Conservation (phyloP, 2,329 filamentous ascomycete genomes). For the Fusarium sp. region DNA sequence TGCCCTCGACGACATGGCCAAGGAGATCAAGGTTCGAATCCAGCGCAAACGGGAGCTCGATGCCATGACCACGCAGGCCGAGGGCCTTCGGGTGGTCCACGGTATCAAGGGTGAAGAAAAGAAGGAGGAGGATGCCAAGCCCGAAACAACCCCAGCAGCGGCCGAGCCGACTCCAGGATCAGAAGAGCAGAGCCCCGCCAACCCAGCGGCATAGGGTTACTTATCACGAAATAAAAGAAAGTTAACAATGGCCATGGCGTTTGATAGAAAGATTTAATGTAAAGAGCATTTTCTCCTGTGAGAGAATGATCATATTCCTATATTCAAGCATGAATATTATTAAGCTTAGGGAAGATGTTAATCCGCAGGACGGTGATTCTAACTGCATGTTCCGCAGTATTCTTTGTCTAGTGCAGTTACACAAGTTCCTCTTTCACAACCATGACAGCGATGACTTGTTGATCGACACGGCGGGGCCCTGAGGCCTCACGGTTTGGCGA, state of each 20-base stretch:
- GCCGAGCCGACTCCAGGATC: conserved; percentile 18
- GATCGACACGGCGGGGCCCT: conserved; percentile 18
- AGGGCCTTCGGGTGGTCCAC: conserved; percentile 59
- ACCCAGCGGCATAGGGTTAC: conserved; percentile 19
- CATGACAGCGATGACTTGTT: conserved; percentile 7
- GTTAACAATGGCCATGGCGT: conserved; percentile 33
- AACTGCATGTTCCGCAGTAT: not conserved
- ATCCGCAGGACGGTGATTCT: conserved; percentile 15
- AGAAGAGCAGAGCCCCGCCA: conserved; percentile 25
- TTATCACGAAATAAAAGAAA: conserved; percentile 28
- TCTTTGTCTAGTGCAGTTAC: conserved; percentile 23
- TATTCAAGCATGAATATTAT: not conserved
- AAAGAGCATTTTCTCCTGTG: conserved; percentile 6
- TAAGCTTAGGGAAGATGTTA: conserved; percentile 17
- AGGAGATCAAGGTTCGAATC: conserved; percentile 67
- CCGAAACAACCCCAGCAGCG: conserved; percentile 23
- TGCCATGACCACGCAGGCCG: conserved; percentile 55
- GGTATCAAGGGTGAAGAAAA: conserved; percentile 55
- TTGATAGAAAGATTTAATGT: conserved; percentile 22
- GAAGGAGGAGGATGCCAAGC: conserved; percentile 22
- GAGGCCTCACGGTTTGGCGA: conserved; percentile 10
- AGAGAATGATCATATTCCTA: conserved; percentile 9
- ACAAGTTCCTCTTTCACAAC: conserved; percentile 17
- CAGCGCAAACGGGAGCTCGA: conserved; percentile 58
- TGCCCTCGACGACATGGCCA: conserved; percentile 69